phyloP scores from a whole-genome alignment of 768 basidiomycete genomes.

The Candolleomyces aberdarensis region DNA sequence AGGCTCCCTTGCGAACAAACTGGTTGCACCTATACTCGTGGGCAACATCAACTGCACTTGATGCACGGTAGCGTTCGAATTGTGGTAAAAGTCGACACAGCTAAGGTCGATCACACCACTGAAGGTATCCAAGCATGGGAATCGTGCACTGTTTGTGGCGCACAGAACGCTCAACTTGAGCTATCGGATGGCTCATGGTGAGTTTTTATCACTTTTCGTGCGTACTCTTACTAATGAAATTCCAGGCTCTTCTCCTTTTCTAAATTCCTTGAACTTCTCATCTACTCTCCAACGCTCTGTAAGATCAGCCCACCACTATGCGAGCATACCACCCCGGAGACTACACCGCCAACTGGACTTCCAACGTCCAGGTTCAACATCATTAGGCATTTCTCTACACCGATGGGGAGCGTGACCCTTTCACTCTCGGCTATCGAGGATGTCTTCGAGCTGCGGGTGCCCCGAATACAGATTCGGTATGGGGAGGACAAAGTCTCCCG shows the following conservation, averaged over 20 bases:
- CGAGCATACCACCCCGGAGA: constrained; percentile 37
- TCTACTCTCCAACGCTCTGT: constrained; percentile 41
- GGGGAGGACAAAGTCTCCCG: constrained; percentile 15
- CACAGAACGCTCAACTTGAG: constrained; percentile 25
- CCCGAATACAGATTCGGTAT: constrained; percentile 53
- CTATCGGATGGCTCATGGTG: constrained; percentile 55
- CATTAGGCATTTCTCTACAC: constrained; percentile 34
- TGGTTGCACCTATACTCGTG: constrained; percentile 30
- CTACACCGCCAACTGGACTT: constrained; percentile 20
- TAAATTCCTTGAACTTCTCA: constrained; percentile 53
- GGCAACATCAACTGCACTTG: constrained; percentile 45
- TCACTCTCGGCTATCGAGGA: constrained; percentile 45
- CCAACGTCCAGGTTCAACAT: constrained; percentile 33
- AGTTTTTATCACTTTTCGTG: constrained; percentile 21
- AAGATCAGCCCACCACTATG: constrained; percentile 39
- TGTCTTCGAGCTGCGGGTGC: constrained; percentile 60
- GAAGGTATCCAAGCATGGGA: constrained; percentile 42
- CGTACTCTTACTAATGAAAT: neutral
- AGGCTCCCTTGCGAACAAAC: constrained; percentile 33
- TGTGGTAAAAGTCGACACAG: constrained; percentile 20
- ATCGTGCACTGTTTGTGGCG: constrained; percentile 46
- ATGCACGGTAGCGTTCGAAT: constrained; percentile 36
- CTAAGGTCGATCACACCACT: constrained; percentile 7
- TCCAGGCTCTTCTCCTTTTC: constrained; percentile 51
- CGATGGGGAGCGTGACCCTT: constrained; percentile 37